A percentile compares a stretch with the other conserved stretches of the same genome.
These are phyloP conservation scores for Diaporthe destruens DNA, from an alignment of 2,329 filamentous ascomycete genomes.

Conservation along the genomic window DNA sequence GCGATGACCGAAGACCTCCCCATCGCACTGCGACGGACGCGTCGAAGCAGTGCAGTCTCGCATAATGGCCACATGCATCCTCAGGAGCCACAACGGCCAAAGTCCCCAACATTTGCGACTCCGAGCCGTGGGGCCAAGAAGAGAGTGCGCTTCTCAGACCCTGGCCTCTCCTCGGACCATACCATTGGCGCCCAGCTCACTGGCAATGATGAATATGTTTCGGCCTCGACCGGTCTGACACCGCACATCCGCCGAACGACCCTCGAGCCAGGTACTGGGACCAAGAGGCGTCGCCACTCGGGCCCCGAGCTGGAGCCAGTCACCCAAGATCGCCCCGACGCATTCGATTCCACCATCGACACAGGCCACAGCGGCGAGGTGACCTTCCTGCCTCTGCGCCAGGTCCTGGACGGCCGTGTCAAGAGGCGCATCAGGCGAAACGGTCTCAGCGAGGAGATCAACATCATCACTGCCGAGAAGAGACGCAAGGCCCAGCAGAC, in stretches of 20 bases:
- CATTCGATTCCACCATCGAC: slow-evolving; percentile 41
- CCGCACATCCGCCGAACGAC: slow-evolving; percentile 68
- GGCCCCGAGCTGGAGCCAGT: slow-evolving; percentile 53
- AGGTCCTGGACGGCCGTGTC: slow-evolving; percentile 68
- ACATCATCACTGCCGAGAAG: slow-evolving; percentile 63
- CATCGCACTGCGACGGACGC: slow-evolving; percentile 67
- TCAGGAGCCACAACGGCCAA: slow-evolving; percentile 42
- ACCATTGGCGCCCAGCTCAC: slow-evolving; percentile 46
- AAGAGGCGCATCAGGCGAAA: slow-evolving; percentile 69
- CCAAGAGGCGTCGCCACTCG: slow-evolving; percentile 60
- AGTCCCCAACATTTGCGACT: slow-evolving; percentile 43
- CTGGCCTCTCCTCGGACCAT: slow-evolving; percentile 56
- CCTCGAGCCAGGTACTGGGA: slow-evolving; percentile 49
- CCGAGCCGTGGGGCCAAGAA: slow-evolving; percentile 55
- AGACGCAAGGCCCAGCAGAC: slow-evolving; percentile 54
- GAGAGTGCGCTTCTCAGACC: slow-evolving; percentile 71
- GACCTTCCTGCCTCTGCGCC: slow-evolving; percentile 63
- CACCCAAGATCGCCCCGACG: slow-evolving; percentile 37
- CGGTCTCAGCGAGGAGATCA: slow-evolving; percentile 70
- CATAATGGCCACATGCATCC: slow-evolving; percentile 36
- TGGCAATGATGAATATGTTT: slow-evolving; percentile 35
- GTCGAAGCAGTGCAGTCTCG: slow-evolving; percentile 56
- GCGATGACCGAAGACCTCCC: slow-evolving; percentile 56
- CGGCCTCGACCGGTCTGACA: slow-evolving; percentile 65
- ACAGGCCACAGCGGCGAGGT: slow-evolving; percentile 53